Evolutionary conservation across 2,329 filamentous ascomycete genomes (phyloP).

Genomic region (Epichloe sp.): DNA sequence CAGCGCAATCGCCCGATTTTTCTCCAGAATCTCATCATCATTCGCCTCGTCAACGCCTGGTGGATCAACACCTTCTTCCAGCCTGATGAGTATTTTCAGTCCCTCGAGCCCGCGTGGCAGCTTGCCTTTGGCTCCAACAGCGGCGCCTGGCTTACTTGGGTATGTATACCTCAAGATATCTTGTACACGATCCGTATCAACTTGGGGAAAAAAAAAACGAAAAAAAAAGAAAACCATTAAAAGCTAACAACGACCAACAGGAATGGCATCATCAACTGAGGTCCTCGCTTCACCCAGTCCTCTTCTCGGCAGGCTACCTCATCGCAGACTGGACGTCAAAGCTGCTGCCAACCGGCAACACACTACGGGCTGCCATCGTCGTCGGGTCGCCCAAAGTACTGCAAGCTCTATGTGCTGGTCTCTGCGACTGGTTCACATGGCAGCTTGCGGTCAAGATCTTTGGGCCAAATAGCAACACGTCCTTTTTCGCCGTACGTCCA

Average conservation of each 20-base stretch:
- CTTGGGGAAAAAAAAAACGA: neutral
- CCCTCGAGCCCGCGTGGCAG: constrained; percentile 86
- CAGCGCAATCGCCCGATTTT: constrained; percentile 13
- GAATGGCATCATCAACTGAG: constrained; percentile 86
- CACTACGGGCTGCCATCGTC: constrained; percentile 51
- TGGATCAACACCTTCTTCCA: constrained; percentile 85
- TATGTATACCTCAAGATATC: constrained; percentile 28
- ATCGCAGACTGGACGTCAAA: constrained; percentile 42
- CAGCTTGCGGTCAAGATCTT: constrained; percentile 63
- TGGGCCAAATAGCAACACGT: constrained; percentile 46
- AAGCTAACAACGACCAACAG: constrained; percentile 31
- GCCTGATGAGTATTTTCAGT: constrained; percentile 95
- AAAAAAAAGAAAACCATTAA: neutral
- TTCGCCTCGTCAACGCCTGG: constrained; percentile 71
- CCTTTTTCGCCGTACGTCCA: constrained; percentile 52
- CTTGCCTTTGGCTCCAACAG: constrained; percentile 65
- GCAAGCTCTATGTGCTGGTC: constrained; percentile 66
- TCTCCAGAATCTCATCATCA: constrained; percentile 36
- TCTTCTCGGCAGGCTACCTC: constrained; percentile 70
- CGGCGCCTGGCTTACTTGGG: constrained; percentile 94
- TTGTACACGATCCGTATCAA: constrained; percentile 7
- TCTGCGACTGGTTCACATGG: constrained; percentile 81
- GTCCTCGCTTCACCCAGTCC: constrained; percentile 77
- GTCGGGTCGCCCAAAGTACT: constrained; percentile 59
- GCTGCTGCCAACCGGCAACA: constrained; percentile 38